Conservation (phyloP, 352 stramenopile species). For the Globisporangium alternatum region DNA sequence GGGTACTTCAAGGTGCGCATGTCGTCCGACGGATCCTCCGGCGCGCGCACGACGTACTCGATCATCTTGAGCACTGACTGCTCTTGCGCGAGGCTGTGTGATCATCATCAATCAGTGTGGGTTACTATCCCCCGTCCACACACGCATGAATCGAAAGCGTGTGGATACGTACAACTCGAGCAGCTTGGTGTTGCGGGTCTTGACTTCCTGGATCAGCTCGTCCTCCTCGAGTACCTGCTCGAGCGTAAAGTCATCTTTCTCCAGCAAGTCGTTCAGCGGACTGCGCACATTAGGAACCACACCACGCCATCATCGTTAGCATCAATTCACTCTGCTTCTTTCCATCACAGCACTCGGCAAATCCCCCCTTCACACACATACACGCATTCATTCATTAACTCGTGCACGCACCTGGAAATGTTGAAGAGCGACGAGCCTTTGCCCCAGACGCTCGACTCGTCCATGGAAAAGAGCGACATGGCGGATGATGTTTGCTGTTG, state of each 20-base stretch:
- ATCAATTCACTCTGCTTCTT: no score
- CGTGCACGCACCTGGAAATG: slow-evolving; percentile 59
- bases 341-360: no score
- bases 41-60: slow-evolving; percentile 66
- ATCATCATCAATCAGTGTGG: not conserved
- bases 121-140: not conserved
- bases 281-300: slow-evolving; percentile 24
- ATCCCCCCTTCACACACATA: no score
- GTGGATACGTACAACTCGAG: slow-evolving; percentile 86
- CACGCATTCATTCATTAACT: not conserved
- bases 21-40: slow-evolving; percentile 51
- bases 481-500: not conserved
- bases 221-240: slow-evolving; percentile 95
- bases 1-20: slow-evolving; percentile 89
- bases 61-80: slow-evolving; percentile 65
- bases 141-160: not conserved
- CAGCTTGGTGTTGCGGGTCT: slow-evolving; percentile 93
- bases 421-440: slow-evolving; percentile 86
- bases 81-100: slow-evolving; percentile 64
- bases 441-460: slow-evolving; percentile 81
- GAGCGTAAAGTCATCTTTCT: slow-evolving; percentile 91
- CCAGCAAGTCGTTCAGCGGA: slow-evolving; percentile 94
- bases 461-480: slow-evolving; percentile 88
- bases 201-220: slow-evolving; percentile 97
- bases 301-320: slow-evolving; percentile 1